Evolutionary conservation across 306 rosid species (phyloP).

Genomic region (Rosa persica): DNA sequence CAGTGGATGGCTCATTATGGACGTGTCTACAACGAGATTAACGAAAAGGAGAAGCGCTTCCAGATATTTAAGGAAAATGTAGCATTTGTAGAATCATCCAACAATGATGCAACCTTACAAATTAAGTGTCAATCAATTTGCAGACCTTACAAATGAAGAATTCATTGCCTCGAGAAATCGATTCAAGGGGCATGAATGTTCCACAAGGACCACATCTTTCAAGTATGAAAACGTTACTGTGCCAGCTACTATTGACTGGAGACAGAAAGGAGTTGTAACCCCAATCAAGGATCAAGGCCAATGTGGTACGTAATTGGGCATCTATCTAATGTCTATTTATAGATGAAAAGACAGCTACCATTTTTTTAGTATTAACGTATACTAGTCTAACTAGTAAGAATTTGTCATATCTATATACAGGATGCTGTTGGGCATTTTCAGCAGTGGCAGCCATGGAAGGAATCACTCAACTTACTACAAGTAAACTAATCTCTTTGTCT

Average conservation of each 20-base stretch:
- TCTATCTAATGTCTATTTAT: background rate
- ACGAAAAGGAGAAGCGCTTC: background rate
- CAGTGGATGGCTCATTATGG: background rate
- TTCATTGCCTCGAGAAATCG: background rate
- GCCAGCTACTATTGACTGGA: background rate
- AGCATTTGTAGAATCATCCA: background rate
- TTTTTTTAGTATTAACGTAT: no score
- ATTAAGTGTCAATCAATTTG: background rate
- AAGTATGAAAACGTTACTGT: background rate
- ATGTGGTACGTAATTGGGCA: background rate
- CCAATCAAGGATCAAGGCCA: conserved; percentile 5
- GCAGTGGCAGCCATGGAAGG: no score
- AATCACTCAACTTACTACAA: no score
- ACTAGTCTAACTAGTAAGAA: no score
- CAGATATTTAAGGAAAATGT: background rate
- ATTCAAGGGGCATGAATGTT: background rate
- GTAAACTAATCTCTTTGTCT: no score
- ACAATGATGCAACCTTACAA: background rate
- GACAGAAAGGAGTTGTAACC: conserved; percentile 4
- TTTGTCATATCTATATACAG: no score
- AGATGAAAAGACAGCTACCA: background rate
- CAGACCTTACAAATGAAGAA: conserved; percentile 3
- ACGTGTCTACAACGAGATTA: background rate
- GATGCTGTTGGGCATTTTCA: no score
- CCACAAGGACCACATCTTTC: background rate